phyloP scores from a whole-genome alignment of 805 yeast genomes.

The Wickerhamomyces bisporus region DNA sequence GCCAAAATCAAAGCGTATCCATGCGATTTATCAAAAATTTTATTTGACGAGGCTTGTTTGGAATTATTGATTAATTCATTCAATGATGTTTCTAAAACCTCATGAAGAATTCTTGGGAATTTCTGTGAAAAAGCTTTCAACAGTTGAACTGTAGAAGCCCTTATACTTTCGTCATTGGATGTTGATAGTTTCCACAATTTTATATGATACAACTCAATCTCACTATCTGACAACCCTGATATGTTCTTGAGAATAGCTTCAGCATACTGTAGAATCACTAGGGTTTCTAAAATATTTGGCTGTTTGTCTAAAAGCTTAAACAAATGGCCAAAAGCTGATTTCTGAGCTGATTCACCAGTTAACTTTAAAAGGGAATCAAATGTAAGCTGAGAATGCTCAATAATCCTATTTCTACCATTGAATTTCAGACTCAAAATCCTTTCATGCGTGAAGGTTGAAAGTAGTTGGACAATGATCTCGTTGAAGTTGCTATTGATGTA shows the following conservation, averaged over 20 bases:
- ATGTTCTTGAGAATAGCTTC: slow-evolving; percentile 26
- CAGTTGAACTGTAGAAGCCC: slow-evolving; percentile 36
- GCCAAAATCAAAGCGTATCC: slow-evolving; percentile 36
- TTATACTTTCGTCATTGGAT: slow-evolving; percentile 33
- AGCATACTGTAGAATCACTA: slow-evolving; percentile 19
- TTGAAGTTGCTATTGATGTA: slow-evolving; percentile 26
- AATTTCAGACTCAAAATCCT: slow-evolving; percentile 15
- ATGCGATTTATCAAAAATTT: slow-evolving; percentile 28
- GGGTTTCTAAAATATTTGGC: slow-evolving; percentile 2
- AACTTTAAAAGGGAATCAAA: slow-evolving; percentile 21
- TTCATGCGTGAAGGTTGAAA: slow-evolving; percentile 24
- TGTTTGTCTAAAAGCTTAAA: slow-evolving; percentile 9
- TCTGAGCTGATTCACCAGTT: slow-evolving; percentile 31
- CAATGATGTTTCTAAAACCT: slow-evolving; percentile 30
- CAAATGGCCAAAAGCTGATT: slow-evolving; percentile 23
- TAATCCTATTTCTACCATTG: slow-evolving; percentile 14
- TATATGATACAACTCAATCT: slow-evolving; percentile 23
- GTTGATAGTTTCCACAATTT: slow-evolving; percentile 32
- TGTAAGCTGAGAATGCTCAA: slow-evolving; percentile 18
- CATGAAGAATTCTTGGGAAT: slow-evolving; percentile 32
- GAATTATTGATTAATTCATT: slow-evolving; percentile 31
- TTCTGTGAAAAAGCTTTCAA: slow-evolving; percentile 27
- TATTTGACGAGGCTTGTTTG: slow-evolving; percentile 20
- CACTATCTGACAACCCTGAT: slow-evolving; percentile 16
- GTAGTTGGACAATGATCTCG: slow-evolving; percentile 19